A percentile compares a stretch with the other conserved stretches of the same genome.
Conservation (phyloP, 495 filamentous ascomycete genomes). For the Bombardia bombarda region DNA sequence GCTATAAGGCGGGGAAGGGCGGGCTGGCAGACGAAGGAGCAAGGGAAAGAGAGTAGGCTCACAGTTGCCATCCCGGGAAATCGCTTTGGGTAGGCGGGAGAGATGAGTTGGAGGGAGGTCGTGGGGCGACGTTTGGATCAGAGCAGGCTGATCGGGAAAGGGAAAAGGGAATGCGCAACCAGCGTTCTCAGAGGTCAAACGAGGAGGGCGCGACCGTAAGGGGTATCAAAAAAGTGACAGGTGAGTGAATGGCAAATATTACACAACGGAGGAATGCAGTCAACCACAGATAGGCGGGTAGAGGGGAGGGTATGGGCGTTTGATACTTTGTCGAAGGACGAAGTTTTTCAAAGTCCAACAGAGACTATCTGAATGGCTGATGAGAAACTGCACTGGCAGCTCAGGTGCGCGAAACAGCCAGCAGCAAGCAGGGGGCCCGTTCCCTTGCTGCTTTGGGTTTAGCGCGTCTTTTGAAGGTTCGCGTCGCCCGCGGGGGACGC, state of each 20-base stretch:
- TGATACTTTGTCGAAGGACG: constrained; percentile 6
- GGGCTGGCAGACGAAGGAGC: background rate
- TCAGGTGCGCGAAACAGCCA: constrained; percentile 1
- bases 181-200: constrained; percentile 5
- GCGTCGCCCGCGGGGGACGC: background rate
- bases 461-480: background rate
- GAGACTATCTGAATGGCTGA: constrained; percentile 10
- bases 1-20: background rate
- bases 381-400: constrained; percentile 4
- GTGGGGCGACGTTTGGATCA: constrained; percentile 2
- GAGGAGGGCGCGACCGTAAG: constrained; percentile 8
- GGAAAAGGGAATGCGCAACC: constrained; percentile 16
- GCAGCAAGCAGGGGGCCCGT: constrained; percentile 1
- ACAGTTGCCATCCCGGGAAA: constrained; percentile 27
- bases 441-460: constrained; percentile 3
- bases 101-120: background rate
- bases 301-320: background rate
- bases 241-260: constrained; percentile 7
- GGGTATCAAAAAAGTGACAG: constrained; percentile 17
- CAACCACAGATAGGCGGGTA: background rate
- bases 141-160: constrained; percentile 7
- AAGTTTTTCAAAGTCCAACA: constrained; percentile 16
- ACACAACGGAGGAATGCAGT: constrained; percentile 1
- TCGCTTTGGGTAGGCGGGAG: background rate
- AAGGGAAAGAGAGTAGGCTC: constrained; percentile 9